Conservation (phyloP, 2,329 filamentous ascomycete species). For the Nemania sp. region DNA sequence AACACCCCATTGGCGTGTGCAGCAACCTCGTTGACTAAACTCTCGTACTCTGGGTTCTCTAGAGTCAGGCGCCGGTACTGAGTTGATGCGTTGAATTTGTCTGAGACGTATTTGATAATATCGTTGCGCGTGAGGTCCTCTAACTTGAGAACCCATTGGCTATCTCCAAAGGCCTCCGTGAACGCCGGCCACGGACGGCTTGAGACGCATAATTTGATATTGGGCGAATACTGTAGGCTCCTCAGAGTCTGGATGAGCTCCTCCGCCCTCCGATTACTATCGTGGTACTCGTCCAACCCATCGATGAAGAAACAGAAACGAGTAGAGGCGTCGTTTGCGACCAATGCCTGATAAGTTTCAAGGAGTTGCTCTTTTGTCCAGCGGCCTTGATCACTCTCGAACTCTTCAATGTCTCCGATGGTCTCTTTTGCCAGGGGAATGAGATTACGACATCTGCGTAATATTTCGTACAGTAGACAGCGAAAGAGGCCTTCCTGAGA, state of each 20-base stretch:
- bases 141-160: slow-evolving; percentile 24
- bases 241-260: not conserved
- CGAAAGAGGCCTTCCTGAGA: not conserved
- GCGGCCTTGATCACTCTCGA: not conserved
- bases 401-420: not conserved
- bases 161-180: slow-evolving; percentile 29
- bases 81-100: slow-evolving; percentile 21
- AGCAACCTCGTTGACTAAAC: not conserved
- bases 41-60: not conserved
- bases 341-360: not conserved
- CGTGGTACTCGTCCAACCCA: not conserved
- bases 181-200: slow-evolving; percentile 38
- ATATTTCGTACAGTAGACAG: not conserved
- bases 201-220: slow-evolving; percentile 36
- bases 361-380: not conserved
- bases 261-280: not conserved
- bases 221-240: not conserved
- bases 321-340: not conserved
- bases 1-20: not conserved
- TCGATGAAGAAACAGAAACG: not conserved
- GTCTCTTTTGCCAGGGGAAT: not conserved
- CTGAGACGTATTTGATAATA: slow-evolving; percentile 29
- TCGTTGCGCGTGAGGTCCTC: slow-evolving; percentile 32
- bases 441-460: not conserved
- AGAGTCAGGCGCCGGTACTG: slow-evolving; percentile 1